Conservation (phyloP, 495 filamentous ascomycete genomes). For the Penicillium coprophilum region DNA sequence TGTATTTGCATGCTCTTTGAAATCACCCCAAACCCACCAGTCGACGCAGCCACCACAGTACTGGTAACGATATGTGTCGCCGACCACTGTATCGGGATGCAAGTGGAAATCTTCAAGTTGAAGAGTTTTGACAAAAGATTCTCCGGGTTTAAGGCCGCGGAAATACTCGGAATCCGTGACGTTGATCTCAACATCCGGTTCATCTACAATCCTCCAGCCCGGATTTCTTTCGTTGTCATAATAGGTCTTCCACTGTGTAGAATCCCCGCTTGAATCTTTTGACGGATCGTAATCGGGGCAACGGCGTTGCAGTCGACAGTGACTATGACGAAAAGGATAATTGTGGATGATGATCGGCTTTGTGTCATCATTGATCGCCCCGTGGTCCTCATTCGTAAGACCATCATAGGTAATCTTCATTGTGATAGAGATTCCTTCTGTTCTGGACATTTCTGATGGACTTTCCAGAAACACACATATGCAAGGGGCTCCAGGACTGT, state of each 20-base stretch:
- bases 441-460: slow-evolving; percentile 7
- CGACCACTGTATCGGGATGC: background rate
- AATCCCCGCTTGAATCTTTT: background rate
- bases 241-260: slow-evolving; percentile 4
- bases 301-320: background rate
- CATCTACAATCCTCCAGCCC: slow-evolving; percentile 3
- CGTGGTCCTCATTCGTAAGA: slow-evolving; percentile 1
- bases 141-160: slow-evolving; percentile 6
- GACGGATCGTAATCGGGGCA: background rate
- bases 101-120: background rate
- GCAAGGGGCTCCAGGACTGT: slow-evolving; percentile 10
- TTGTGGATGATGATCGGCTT: background rate
- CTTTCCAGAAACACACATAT: slow-evolving; percentile 6
- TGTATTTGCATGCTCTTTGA: slow-evolving; percentile 13
- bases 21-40: background rate
- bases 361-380: background rate
- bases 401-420: slow-evolving; percentile 3
- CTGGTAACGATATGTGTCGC: background rate
- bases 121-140: background rate
- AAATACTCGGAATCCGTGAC: slow-evolving; percentile 1
- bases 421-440: background rate
- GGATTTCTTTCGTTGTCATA: background rate
- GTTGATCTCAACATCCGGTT: slow-evolving; percentile 9
- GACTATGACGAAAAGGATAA: background rate
- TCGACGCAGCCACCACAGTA: too few species aligned